These are phyloP conservation scores for Skeletonema tropicum DNA, from an alignment of 108 stramenopile species.

Conservation along the genomic window DNA sequence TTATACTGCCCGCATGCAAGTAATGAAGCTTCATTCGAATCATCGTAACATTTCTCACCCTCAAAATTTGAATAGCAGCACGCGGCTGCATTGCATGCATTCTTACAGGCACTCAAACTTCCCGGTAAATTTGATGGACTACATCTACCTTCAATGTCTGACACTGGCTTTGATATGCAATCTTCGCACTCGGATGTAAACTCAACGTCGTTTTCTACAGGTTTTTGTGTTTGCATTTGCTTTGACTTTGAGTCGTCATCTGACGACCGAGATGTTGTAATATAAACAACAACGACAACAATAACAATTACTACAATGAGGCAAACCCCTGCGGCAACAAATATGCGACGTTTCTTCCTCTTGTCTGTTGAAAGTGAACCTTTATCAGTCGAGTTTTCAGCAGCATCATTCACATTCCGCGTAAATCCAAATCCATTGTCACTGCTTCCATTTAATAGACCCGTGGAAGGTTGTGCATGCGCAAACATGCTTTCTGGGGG, in stretches of 20 bases:
- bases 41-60: slow-evolving; percentile 14
- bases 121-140: background rate
- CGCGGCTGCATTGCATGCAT: background rate
- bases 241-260: background rate
- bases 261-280: background rate
- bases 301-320: background rate
- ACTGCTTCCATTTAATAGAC: background rate
- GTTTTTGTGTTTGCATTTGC: background rate
- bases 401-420: too few species aligned
- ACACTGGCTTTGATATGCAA: background rate
- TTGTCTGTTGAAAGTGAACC: background rate
- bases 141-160: background rate
- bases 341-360: background rate
- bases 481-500: background rate
- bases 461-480: background rate
- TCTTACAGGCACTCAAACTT: background rate
- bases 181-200: background rate
- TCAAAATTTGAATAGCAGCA: slow-evolving; percentile 17
- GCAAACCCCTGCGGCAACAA: background rate
- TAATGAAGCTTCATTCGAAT: background rate
- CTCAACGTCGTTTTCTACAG: background rate
- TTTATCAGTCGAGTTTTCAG: background rate
- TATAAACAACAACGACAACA: background rate
- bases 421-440: background rate
- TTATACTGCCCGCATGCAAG: background rate